Percentiles rank a stretch among this genome's conserved stretches.
These are phyloP conservation scores for Penicillium daleae DNA, from an alignment of 495 filamentous ascomycete genomes.

Conservation along the genomic window DNA sequence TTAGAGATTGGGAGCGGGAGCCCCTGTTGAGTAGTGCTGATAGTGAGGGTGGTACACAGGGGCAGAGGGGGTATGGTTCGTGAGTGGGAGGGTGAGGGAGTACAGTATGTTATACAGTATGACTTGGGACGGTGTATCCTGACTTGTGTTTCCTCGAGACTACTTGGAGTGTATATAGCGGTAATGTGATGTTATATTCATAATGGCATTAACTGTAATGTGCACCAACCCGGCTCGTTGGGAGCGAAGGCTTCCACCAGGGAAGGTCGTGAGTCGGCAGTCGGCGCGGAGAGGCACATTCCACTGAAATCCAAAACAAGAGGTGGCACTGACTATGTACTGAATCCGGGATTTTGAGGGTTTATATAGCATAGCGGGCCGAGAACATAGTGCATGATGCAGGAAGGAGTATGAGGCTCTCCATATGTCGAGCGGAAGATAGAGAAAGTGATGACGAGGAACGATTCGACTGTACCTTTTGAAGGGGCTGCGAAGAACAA, in stretches of 20 bases:
- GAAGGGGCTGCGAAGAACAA: background rate
- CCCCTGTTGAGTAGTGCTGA: slow-evolving; percentile 15
- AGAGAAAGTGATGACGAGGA: background rate
- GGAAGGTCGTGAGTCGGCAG: background rate
- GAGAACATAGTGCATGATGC: background rate
- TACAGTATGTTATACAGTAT: background rate
- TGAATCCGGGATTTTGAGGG: background rate
- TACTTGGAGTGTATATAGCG: background rate
- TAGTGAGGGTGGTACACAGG: background rate
- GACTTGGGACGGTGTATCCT: background rate
- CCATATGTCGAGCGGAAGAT: background rate
- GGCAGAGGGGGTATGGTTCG: slow-evolving; percentile 11
- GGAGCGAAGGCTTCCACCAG: background rate
- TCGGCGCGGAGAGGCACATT: no score
- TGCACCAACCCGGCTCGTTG: background rate
- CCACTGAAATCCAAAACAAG: background rate
- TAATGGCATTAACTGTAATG: slow-evolving; percentile 8
- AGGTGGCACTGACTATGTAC: background rate
- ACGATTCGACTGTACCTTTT: background rate
- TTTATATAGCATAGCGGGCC: background rate
- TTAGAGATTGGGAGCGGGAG: slow-evolving; percentile 16
- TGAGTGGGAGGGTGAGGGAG: background rate
- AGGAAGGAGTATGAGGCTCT: background rate
- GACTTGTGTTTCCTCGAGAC: background rate
- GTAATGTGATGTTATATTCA: slow-evolving; percentile 7